Percentiles rank a stretch among this genome's conserved stretches.
phyloP scores from a whole-genome alignment of 805 yeast genomes.

The Schizosaccharomyces octosporus region DNA sequence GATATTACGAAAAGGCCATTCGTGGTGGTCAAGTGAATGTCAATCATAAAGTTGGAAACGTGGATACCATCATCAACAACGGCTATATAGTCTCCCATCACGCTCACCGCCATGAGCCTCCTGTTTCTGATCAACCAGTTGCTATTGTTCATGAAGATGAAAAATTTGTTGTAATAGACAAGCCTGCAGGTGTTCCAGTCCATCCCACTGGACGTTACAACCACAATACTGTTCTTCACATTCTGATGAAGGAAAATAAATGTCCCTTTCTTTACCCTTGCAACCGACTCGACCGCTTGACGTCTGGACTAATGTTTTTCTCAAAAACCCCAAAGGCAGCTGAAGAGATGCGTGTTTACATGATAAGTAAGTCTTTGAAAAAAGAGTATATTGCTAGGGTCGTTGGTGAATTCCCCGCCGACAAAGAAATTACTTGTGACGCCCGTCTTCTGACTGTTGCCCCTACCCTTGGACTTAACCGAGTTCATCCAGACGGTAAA shows the following conservation, averaged over 20 bases:
- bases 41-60: slow-evolving; percentile 37
- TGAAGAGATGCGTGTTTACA: slow-evolving; percentile 43
- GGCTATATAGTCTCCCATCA: slow-evolving; percentile 67
- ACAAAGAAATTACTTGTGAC: slow-evolving; percentile 27
- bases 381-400: slow-evolving; percentile 79
- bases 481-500: slow-evolving; percentile 17
- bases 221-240: slow-evolving; percentile 56
- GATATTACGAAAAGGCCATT: slow-evolving; percentile 28
- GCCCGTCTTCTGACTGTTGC: slow-evolving; percentile 45
- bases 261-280: slow-evolving; percentile 20
- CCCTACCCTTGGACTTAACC: slow-evolving; percentile 38
- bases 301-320: slow-evolving; percentile 81
- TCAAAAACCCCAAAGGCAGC: slow-evolving; percentile 67
- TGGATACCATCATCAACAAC: slow-evolving; percentile 43
- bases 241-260: slow-evolving; percentile 37
- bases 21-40: slow-evolving; percentile 53
- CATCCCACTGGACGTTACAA: slow-evolving; percentile 80
- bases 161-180: slow-evolving; percentile 58
- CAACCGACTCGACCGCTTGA: slow-evolving; percentile 67
- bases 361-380: slow-evolving; percentile 41
- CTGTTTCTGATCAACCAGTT: slow-evolving; percentile 36
- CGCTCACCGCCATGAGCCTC: slow-evolving; percentile 76
- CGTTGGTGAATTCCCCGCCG: slow-evolving; percentile 56
- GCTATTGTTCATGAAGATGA: slow-evolving; percentile 51
- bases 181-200: slow-evolving; percentile 85